A percentile compares a stretch with the other conserved stretches of the same genome.
These are phyloP conservation scores for Coelastrella sp. DNA, from an alignment of 139 green algal genomes.

Conservation along the genomic window DNA sequence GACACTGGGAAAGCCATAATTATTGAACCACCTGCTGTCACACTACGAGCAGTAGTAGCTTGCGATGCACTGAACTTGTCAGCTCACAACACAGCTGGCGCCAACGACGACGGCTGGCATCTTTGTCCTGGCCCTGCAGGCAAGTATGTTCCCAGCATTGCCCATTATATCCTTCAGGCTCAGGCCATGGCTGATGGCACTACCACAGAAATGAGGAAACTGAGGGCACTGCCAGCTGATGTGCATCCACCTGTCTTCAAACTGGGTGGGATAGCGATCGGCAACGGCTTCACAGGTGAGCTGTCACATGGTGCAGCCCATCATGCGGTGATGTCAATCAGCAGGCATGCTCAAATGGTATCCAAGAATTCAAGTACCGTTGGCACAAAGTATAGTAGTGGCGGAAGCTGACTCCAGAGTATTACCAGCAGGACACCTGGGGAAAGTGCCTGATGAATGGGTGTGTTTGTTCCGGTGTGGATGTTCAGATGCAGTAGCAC, in stretches of 20 bases:
- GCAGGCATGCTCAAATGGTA: not conserved
- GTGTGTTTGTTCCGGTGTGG: not conserved
- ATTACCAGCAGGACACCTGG: not conserved
- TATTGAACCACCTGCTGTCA: too few relatives aligned
- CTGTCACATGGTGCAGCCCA: not conserved
- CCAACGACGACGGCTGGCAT: not conserved
- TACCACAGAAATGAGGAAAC: conserved; percentile 33
- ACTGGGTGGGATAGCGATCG: conserved; percentile 61
- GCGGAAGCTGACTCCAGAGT: not conserved
- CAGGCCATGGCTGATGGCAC: conserved; percentile 47
- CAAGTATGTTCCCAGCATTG: conserved; percentile 70
- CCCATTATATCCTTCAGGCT: conserved; percentile 67
- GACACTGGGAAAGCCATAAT: too few relatives aligned
- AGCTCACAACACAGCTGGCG: not conserved
- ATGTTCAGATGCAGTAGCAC: conserved; percentile 60
- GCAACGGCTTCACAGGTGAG: conserved; percentile 70
- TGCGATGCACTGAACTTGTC: not conserved
- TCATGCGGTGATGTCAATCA: not conserved
- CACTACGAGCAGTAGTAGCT: too few relatives aligned
- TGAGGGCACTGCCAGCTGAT: not conserved
- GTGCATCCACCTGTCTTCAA: conserved; percentile 58
- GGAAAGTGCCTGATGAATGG: not conserved
- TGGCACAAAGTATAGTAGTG: not conserved
- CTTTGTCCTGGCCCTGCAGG: conserved; percentile 29
- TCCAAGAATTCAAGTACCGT: not conserved